Evolutionary conservation across 177 flowering plant species (phyloP), one percentile per base, ranked within the genome.

Genomic region (Vitis hybrid): DNA sequence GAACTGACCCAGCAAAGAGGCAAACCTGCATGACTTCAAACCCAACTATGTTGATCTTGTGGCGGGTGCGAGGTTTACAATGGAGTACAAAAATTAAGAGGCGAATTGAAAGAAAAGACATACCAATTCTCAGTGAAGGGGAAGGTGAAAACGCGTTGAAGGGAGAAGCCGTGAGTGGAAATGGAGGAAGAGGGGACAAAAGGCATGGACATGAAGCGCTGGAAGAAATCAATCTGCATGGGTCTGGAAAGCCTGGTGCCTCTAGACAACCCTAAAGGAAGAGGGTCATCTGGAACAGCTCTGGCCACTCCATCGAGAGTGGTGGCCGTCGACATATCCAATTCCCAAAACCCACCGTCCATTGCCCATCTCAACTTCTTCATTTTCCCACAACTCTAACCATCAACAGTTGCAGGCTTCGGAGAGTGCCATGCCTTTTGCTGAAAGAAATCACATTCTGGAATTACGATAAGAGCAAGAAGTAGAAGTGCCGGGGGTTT

Each of bases 211-310:
- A 94, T 88, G 85, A 94, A 94, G 3, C 90, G 85, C 75, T 94
- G 98, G 74, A 94, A 66, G 89, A 94, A 94, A 70, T 94, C 92
- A 63, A 91, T 56, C 78, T 92, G 98, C 73, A 85, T 89, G 30
- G 91, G 87, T 65, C 98, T 84, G 23, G 95, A 83, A 2, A 91
- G 88, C 30, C 79, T 74, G 17, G 77, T 66, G 34, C 97, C 98
- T 68, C 98, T 77, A 2, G 91, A 85, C 15, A 94, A 18, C 1
- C 94, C 90, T 60, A 94, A 70, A 1, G 96, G 94, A 12, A 90
- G 78, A 1, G 84, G 76, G 72, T 80, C 73, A 2, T 78, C 86
- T 3, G 92, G 87, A 5, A 85, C 86, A 0, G 97, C 71, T 0
- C 88, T 78, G 7, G 94, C 96, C 5, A 80, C 56, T 0, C 91